These are phyloP conservation scores for Scheffersomyces parashehatae DNA, from an alignment of 1,139 yeast species.

Conservation along the genomic window DNA sequence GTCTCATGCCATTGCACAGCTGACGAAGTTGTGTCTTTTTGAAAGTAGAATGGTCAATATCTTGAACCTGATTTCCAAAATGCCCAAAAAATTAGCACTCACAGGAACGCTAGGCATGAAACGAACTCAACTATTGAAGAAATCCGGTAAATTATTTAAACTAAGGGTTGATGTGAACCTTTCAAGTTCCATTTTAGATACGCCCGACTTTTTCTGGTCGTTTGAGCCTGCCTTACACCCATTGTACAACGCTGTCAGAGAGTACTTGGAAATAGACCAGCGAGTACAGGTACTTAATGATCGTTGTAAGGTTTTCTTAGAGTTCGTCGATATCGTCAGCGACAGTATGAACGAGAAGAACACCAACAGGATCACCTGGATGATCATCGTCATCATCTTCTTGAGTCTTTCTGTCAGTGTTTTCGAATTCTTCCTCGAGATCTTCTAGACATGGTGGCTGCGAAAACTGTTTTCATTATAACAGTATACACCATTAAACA, in stretches of 20 bases:
- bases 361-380: slow-evolving; percentile 88
- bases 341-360: slow-evolving; percentile 93
- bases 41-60: slow-evolving; percentile 89
- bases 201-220: slow-evolving; percentile 97
- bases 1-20: slow-evolving; percentile 97
- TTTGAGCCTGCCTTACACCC: slow-evolving; percentile 95
- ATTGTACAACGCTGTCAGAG: slow-evolving; percentile 83
- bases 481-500: too few relatives aligned
- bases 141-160: slow-evolving; percentile 87
- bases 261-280: slow-evolving; percentile 91
- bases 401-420: slow-evolving; percentile 69
- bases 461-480: too few relatives aligned
- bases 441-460: slow-evolving; percentile 17
- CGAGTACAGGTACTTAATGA: slow-evolving; percentile 91
- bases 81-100: slow-evolving; percentile 86
- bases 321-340: slow-evolving; percentile 87
- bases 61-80: slow-evolving; percentile 77
- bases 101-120: slow-evolving; percentile 84
- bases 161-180: slow-evolving; percentile 90
- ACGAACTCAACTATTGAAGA: slow-evolving; percentile 76
- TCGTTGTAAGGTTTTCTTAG: slow-evolving; percentile 89
- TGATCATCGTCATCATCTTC: slow-evolving; percentile 81
- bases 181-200: slow-evolving; percentile 86
- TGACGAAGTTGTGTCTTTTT: slow-evolving; percentile 85
- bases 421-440: slow-evolving; percentile 43